A percentile compares a stretch with the other conserved stretches of the same genome.
phyloP scores from a whole-genome alignment of 495 filamentous ascomycete genomes.

The Penicillium pulvis region DNA sequence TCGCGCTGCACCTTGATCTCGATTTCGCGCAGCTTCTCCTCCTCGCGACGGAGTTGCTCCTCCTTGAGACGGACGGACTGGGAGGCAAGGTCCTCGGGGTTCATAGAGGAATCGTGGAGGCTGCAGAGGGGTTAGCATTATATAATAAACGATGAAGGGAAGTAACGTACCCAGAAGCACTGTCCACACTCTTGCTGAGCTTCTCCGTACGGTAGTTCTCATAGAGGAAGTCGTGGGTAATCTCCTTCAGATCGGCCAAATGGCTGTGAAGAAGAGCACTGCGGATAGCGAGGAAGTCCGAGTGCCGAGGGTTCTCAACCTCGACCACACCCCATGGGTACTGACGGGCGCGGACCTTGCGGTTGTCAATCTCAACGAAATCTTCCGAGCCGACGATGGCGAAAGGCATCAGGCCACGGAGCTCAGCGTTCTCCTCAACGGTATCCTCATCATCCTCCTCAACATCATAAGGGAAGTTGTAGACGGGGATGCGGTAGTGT shows the following conservation, averaged over 20 bases:
- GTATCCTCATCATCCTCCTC: conserved; percentile 99
- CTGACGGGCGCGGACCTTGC: conserved; percentile 89
- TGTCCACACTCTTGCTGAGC: conserved; percentile 97
- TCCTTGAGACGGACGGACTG: conserved; percentile 99
- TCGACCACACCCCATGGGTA: conserved; percentile 99
- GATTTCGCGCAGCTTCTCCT: conserved; percentile 99
- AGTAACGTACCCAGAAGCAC: conserved; percentile 75
- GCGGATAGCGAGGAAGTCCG: conserved; percentile 95
- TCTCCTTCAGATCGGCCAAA: conserved; percentile 97
- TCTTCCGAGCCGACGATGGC: conserved; percentile 98
- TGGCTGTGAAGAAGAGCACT: conserved; percentile 96
- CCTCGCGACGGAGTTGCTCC: conserved; percentile 96
- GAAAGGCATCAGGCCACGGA: conserved; percentile 96
- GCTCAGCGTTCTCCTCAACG: conserved; percentile 96
- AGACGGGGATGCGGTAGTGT: conserved; percentile 98
- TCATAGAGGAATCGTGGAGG: conserved; percentile 79
- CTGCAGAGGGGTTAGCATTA: conserved; percentile 39
- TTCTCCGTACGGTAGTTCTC: conserved; percentile 99
- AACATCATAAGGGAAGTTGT: conserved; percentile 99
- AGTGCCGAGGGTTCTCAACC: conserved; percentile 98
- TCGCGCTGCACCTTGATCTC: conserved; percentile 99
- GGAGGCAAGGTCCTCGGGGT: conserved; percentile 93
- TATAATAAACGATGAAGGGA: conserved; percentile 2
- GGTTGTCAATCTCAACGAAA: conserved; percentile 87
- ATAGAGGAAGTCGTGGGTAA: conserved; percentile 99